A percentile compares a stretch with the other conserved stretches of the same genome.
Conservation (phyloP, 2,329 filamentous ascomycete species). For the Clathrospora elynae region DNA sequence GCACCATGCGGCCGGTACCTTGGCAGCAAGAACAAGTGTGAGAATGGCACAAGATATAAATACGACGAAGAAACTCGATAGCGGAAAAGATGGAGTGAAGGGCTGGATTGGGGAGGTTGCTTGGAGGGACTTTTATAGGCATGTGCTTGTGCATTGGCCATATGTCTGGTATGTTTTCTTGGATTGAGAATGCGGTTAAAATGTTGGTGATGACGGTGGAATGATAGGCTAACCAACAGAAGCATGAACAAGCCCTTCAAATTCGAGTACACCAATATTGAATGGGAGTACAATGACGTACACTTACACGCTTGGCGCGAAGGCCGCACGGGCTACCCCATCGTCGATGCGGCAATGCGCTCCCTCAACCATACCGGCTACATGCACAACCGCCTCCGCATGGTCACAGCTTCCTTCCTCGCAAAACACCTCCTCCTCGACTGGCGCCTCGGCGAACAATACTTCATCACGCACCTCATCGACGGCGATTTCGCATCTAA, state of each 20-base stretch:
- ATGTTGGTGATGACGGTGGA: too few relatives aligned
- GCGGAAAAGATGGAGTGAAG: slow-evolving; percentile 49
- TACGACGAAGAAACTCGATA: slow-evolving; percentile 59
- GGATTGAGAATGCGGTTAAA: too few relatives aligned
- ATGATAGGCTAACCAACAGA: too few relatives aligned
- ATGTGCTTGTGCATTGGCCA: slow-evolving; percentile 81
- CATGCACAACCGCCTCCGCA: slow-evolving; percentile 60
- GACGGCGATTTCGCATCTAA: slow-evolving; percentile 57
- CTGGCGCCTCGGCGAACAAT: slow-evolving; percentile 58
- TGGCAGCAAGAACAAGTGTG: slow-evolving; percentile 53
- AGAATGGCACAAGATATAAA: slow-evolving; percentile 59
- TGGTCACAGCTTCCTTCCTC: slow-evolving; percentile 58
- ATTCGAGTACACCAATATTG: slow-evolving; percentile 79
- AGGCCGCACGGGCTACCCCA: slow-evolving; percentile 53
- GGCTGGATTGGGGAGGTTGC: slow-evolving; percentile 59
- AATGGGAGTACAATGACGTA: slow-evolving; percentile 66
- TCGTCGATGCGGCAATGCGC: slow-evolving; percentile 60
- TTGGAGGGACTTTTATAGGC: slow-evolving; percentile 59
- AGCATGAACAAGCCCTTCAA: slow-evolving; percentile 80
- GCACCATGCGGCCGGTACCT: slow-evolving; percentile 53
- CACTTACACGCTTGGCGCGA: slow-evolving; percentile 70
- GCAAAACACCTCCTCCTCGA: slow-evolving; percentile 57
- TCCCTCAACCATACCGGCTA: slow-evolving; percentile 56
- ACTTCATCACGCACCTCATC: slow-evolving; percentile 57
- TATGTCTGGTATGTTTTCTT: slow-evolving; percentile 69